A percentile compares a stretch with the other conserved stretches of the same genome.
Evolutionary conservation across 495 filamentous ascomycete species (phyloP).

Genomic region (Thermochaetoides thermophila): DNA sequence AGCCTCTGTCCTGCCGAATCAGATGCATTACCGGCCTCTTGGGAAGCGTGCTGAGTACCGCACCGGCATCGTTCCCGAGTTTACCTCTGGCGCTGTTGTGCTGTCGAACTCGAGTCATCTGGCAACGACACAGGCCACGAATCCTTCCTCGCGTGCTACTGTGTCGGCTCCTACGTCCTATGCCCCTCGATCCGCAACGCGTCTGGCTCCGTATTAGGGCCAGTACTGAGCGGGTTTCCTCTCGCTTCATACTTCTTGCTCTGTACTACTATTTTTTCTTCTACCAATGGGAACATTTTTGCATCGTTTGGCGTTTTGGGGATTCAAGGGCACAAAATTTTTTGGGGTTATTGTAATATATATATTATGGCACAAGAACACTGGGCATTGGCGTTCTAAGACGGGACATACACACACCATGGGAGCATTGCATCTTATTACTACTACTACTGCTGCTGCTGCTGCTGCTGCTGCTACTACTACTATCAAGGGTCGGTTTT

Average conservation of each 20-base stretch:
- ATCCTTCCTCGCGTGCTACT: too few relatives aligned
- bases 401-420: too few relatives aligned
- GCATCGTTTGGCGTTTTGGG: constrained; percentile 14
- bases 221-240: not conserved
- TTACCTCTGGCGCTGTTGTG: constrained; percentile 10
- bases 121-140: too few relatives aligned
- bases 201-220: constrained; percentile 4
- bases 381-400: too few relatives aligned
- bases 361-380: not conserved
- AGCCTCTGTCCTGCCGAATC: constrained; percentile 36
- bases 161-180: not conserved
- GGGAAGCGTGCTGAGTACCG: constrained; percentile 64
- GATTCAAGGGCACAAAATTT: too few relatives aligned
- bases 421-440: too few relatives aligned
- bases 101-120: constrained; percentile 10
- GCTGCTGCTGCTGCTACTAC: too few relatives aligned
- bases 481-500: too few relatives aligned
- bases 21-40: constrained; percentile 94
- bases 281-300: constrained; percentile 5
- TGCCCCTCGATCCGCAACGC: too few relatives aligned
- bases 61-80: constrained; percentile 73
- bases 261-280: constrained; percentile 4
- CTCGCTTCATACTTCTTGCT: not conserved
- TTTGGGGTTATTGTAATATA: too few relatives aligned
- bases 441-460: too few relatives aligned